Evolutionary conservation across 139 green algal genomes (phyloP).

Genomic region (Coccomyxa sp.): DNA sequence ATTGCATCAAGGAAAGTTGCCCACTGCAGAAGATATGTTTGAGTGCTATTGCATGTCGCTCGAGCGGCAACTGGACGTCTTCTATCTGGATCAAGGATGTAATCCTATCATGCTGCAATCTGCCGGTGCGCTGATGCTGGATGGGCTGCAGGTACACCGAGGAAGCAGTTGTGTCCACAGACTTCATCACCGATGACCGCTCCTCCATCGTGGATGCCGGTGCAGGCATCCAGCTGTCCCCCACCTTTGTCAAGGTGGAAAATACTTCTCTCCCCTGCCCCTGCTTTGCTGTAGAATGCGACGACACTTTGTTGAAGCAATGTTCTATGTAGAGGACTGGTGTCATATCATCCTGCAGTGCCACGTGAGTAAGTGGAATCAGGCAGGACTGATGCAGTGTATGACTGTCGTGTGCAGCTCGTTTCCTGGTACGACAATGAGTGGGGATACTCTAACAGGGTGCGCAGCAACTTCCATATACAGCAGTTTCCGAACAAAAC

Average conservation of each 20-base stretch:
- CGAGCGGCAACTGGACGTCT: not conserved
- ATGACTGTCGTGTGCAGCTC: not conserved
- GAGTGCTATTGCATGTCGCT: not conserved
- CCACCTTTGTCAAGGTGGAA: slow-evolving; percentile 86
- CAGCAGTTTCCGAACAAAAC: no score
- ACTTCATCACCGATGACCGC: slow-evolving; percentile 82
- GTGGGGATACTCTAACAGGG: slow-evolving; percentile 36
- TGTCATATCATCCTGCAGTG: not conserved
- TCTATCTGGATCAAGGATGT: not conserved
- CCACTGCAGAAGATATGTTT: not conserved
- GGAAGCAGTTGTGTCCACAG: slow-evolving; percentile 86
- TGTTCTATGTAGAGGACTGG: not conserved
- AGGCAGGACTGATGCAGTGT: not conserved
- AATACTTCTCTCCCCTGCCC: not conserved
- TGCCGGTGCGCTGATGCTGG: not conserved
- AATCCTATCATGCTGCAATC: not conserved
- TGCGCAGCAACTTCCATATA: not conserved
- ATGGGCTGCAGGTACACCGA: slow-evolving; percentile 67
- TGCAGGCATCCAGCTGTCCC: slow-evolving; percentile 83
- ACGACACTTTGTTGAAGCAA: not conserved
- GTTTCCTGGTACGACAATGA: slow-evolving; percentile 93
- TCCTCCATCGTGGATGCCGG: slow-evolving; percentile 86
- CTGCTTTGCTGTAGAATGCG: not conserved
- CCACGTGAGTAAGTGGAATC: not conserved
- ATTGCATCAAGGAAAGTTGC: not conserved